phyloP scores from a whole-genome alignment of 192 early-diverging fungal genomes.

The Umbelopsis sp. region DNA sequence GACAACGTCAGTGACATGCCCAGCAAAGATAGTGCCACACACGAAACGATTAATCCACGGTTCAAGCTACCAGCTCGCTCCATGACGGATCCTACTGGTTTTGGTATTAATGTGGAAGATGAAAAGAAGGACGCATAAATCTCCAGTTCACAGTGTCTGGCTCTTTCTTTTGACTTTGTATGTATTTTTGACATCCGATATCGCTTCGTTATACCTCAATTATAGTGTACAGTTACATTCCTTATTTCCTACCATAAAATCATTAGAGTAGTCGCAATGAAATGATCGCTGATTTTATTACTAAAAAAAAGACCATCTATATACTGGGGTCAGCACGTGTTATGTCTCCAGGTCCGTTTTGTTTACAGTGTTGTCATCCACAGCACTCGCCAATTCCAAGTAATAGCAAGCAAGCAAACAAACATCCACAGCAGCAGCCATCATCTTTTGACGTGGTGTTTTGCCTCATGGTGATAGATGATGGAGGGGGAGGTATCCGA shows the following conservation, averaged over 20 bases:
- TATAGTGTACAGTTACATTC: too few species aligned
- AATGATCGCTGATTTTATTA: too few species aligned
- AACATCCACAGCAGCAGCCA: constrained; percentile 1
- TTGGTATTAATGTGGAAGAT: not conserved
- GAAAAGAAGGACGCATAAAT: not conserved
- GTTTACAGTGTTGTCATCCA: not conserved
- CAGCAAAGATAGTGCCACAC: not conserved
- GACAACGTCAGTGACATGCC: constrained; percentile 1
- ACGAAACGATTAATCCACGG: not conserved
- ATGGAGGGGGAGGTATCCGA: not conserved
- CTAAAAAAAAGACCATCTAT: too few species aligned
- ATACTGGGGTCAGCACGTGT: not conserved
- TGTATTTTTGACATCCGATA: too few species aligned
- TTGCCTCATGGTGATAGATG: not conserved
- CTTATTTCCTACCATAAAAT: too few species aligned
- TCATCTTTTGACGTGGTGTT: not conserved
- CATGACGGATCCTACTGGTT: constrained; percentile 8
- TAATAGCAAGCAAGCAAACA: not conserved
- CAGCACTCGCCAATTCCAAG: constrained; percentile 8
- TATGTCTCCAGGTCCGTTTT: not conserved
- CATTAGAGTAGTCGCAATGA: too few species aligned
- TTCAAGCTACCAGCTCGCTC: not conserved
- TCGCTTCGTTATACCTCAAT: too few species aligned
- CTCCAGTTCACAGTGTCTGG: not conserved
- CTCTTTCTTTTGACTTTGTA: too few species aligned